Base-by-base conservation (phyloP, 164 flowering plant genomes). In the Vitis rupestris region DNA sequence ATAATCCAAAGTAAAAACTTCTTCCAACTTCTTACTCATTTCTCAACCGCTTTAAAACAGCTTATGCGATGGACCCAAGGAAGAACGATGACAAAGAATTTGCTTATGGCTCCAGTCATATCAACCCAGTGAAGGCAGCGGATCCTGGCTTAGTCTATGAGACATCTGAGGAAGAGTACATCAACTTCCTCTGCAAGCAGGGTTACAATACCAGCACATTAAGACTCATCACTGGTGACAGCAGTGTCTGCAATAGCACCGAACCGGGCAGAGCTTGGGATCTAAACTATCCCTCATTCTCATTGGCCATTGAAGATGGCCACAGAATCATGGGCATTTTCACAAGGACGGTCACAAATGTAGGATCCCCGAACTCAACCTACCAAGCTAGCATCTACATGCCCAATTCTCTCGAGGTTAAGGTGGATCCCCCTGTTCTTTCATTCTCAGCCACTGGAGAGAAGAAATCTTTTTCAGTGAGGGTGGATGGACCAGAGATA, bases 111-210 rank as follows among this genome's bases (percentile, higher is more conserved):
- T 71, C 81, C 4, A 70, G 81, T 31, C 78, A 74, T 53, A 56
- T 78, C 31, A 71, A 74, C 72, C 81, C 77, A 23, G 8, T 19
- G 14, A 68, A 55, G 29, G 77, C 77, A 51, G 64, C 65, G 9
- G n/a, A 78, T 11, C 77, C 77, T 59, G 77, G 81, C 15, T 70
- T 78, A 16, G 70, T 78, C 30, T 74, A 74, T n/a, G 61, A 78
- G 17, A 72, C 77, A 54, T 59, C 64, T 23, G 72, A 63, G 15
- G 44, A 17, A 48, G 77, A 74, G 44, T 78, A 74, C 51, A 49
- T 71, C 7, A 27, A 71, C 44, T 78, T 74, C 58, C 51, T 71
- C 14, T 71, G 68, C 69, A 58, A 71, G 59, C 74, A 64, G 29
- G 68, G 74, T 17, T 71, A 57, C 68, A 64, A 50, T 31, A 55